Evolutionary conservation across 2,329 filamentous ascomycete species (phyloP).

Genomic region (Cercospora sojina): DNA sequence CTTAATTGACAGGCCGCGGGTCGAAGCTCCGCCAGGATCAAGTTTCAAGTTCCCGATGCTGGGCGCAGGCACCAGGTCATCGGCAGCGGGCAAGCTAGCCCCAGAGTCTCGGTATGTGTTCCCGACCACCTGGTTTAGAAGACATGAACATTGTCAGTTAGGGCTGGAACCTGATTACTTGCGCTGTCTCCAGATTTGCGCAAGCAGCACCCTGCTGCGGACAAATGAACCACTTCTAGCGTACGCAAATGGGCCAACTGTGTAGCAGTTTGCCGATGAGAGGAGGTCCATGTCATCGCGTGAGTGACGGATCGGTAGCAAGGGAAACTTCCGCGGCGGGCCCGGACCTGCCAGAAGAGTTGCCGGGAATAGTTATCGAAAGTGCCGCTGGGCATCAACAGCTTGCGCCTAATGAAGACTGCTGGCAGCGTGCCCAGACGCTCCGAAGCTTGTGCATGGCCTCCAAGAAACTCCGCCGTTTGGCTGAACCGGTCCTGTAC

Average conservation of each 20-base stretch:
- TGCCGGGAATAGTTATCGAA: constrained; percentile 15
- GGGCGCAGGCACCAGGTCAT: not conserved
- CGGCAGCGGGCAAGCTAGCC: not conserved
- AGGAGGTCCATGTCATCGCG: not conserved
- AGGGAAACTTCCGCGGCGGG: not conserved
- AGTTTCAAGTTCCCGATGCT: not conserved
- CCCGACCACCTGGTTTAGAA: not conserved
- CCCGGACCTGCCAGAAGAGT: constrained; percentile 13
- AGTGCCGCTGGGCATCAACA: not conserved
- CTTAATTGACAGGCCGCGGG: not conserved
- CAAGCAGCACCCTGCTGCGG: not conserved
- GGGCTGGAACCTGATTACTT: not conserved
- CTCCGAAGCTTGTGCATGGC: constrained; percentile 7
- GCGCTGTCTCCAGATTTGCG: not conserved
- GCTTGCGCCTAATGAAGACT: not conserved
- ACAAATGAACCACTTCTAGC: not conserved
- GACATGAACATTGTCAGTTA: not conserved
- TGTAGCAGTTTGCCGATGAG: not conserved
- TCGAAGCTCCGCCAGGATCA: not conserved
- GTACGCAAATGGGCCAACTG: not conserved
- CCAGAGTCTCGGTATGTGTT: not conserved
- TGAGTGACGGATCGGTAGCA: not conserved
- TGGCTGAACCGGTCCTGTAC: constrained; percentile 15
- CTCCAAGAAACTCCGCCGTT: constrained; percentile 10
- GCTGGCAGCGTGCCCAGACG: not conserved